phyloP scores from a whole-genome alignment of 768 basidiomycete species.

The Termitomyces sp. region DNA sequence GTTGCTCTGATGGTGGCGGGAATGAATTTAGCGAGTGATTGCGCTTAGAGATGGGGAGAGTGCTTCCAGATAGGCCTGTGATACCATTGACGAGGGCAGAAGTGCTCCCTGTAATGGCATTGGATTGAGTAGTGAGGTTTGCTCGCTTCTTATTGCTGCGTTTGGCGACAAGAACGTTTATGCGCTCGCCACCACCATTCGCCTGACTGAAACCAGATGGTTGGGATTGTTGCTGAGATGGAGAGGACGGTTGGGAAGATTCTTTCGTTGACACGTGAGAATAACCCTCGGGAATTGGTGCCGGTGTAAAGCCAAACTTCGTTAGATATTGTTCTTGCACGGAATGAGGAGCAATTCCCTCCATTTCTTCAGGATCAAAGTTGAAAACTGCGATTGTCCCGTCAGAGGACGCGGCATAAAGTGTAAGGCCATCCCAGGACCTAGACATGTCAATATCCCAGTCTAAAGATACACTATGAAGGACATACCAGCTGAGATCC shows the following conservation, averaged over 20 bases:
- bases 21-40: constrained; percentile 33
- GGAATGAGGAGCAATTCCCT: constrained; percentile 69
- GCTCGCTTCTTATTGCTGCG: constrained; percentile 61
- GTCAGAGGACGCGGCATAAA: constrained; percentile 95
- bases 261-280: constrained; percentile 40
- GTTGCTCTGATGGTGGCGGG: constrained; percentile 44
- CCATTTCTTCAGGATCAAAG: constrained; percentile 75
- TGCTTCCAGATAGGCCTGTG: constrained; percentile 15
- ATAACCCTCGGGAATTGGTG: constrained; percentile 66
- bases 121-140: constrained; percentile 18
- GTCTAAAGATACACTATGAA: constrained; percentile 2
- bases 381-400: constrained; percentile 88
- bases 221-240: constrained; percentile 22
- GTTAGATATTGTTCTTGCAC: constrained; percentile 77
- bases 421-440: constrained; percentile 87
- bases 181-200: constrained; percentile 46
- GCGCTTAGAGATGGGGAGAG: constrained; percentile 28
- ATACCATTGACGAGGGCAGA: constrained; percentile 11
- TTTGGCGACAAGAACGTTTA: constrained; percentile 74
- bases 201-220: constrained; percentile 24
- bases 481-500: constrained; percentile 86
- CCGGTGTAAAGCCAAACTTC: constrained; percentile 71
- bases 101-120: constrained; percentile 17
- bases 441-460: constrained; percentile 31
- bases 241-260: constrained; percentile 32